Evolutionary conservation across 192 early-diverging fungal genomes (phyloP).

Genomic region (Coemansia sp.): DNA sequence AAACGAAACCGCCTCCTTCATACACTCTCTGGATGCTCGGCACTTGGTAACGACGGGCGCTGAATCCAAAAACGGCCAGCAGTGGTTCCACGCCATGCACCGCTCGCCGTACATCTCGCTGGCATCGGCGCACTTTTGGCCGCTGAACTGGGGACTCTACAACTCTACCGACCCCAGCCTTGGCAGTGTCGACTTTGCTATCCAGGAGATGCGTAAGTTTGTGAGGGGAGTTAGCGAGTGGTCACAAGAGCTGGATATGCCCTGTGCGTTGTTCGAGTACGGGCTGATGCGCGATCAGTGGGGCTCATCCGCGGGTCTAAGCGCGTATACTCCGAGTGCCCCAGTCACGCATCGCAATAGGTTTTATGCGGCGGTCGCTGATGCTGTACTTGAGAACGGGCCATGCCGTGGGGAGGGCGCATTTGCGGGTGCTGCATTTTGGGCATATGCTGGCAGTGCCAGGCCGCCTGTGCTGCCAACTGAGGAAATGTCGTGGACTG

Average conservation of each 20-base stretch:
- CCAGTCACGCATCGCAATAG: constrained; percentile 57
- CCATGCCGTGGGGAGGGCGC: constrained; percentile 18
- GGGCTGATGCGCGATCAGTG: constrained; percentile 59
- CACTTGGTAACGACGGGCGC: constrained; percentile 67
- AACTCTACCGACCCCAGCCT: constrained; percentile 51
- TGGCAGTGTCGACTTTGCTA: constrained; percentile 38
- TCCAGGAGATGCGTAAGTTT: constrained; percentile 47
- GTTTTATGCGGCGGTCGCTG: constrained; percentile 57
- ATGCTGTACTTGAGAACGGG: constrained; percentile 25
- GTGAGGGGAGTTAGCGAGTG: constrained; percentile 54
- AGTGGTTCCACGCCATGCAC: constrained; percentile 61
- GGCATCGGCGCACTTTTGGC: constrained; percentile 60
- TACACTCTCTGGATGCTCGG: constrained; percentile 55
- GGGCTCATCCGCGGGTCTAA: constrained; percentile 24
- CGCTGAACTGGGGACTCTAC: constrained; percentile 64
- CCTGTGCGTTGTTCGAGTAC: constrained; percentile 62
- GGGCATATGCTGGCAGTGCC: constrained; percentile 64
- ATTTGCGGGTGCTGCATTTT: constrained; percentile 61
- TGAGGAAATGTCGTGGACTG: constrained; percentile 49
- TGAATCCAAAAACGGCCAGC: constrained; percentile 62
- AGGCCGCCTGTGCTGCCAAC: constrained; percentile 46
- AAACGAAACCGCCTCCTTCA: constrained; percentile 50
- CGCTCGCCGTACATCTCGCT: constrained; percentile 50
- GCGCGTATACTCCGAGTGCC: constrained; percentile 52
- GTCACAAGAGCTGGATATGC: constrained; percentile 57